Evolutionary conservation across 768 basidiomycete genomes (phyloP).

Genomic region (Tulasnella sp.): DNA sequence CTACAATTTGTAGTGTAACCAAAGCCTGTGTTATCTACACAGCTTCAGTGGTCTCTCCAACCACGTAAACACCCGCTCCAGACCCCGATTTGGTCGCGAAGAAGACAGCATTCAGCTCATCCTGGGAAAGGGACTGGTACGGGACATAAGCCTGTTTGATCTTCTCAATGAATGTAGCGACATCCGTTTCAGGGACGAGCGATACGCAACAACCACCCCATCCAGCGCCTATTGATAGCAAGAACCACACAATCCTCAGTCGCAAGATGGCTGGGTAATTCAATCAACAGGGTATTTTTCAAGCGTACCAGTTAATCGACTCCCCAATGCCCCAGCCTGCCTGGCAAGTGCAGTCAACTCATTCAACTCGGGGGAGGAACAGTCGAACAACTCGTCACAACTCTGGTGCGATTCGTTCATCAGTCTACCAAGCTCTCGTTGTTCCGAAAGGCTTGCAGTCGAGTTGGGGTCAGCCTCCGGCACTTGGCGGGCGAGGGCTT

Average conservation of each 20-base stretch:
- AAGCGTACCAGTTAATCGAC: slow-evolving; percentile 64
- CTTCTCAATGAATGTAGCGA: slow-evolving; percentile 51
- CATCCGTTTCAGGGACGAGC: slow-evolving; percentile 54
- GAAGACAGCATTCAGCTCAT: slow-evolving; percentile 51
- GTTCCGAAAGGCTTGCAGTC: slow-evolving; percentile 21
- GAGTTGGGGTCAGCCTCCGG: slow-evolving; percentile 16
- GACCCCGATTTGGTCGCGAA: slow-evolving; percentile 78
- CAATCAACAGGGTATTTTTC: neutral
- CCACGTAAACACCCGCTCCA: slow-evolving; percentile 59
- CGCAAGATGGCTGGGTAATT: neutral
- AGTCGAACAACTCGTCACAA: slow-evolving; percentile 61
- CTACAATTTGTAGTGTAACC: too few species aligned
- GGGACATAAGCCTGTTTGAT: slow-evolving; percentile 51
- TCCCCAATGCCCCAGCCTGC: slow-evolving; percentile 66
- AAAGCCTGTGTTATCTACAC: too few species aligned
- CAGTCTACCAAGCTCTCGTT: slow-evolving; percentile 48
- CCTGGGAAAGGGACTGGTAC: slow-evolving; percentile 50
- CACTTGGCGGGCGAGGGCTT: slow-evolving; percentile 18
- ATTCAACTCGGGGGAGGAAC: slow-evolving; percentile 72
- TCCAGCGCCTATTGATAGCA: slow-evolving; percentile 51
- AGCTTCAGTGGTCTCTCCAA: neutral
- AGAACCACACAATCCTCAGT: neutral
- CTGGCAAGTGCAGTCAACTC: slow-evolving; percentile 52
- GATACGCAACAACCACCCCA: slow-evolving; percentile 91
- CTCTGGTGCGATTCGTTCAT: slow-evolving; percentile 74